Base-by-base conservation (phyloP, 2,329 filamentous ascomycete genomes). In the Xylaria sp. region DNA sequence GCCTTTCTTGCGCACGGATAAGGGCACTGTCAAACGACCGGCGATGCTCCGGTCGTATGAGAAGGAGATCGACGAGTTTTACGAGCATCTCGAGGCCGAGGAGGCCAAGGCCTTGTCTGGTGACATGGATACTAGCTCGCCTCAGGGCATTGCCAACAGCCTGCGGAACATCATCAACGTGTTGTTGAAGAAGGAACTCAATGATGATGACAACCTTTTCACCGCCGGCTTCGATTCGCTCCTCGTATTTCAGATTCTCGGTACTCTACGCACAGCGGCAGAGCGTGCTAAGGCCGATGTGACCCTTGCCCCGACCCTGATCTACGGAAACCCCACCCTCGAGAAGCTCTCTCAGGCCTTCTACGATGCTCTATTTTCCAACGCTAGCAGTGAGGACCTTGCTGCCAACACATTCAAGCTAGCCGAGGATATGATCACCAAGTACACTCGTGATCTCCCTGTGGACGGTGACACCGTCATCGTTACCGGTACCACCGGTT, bases 401-500 rank as follows among this genome's bases (percentile, higher is more conserved):
- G 58, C 67, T 6, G 56, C 53, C n/a, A 65, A 64, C 4, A 68
- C 77, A 2, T 73, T 74, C 63, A 67, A 72, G n/a, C 45, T 68
- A 0, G 69, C 73, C 4, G 39, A 71, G 34, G 71, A 75, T 24
- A 76, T 74, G 50, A 56, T 74, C 42, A 64, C 69, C 19, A 72
- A 73, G 61, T 76, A 75, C 32, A 75, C 72, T 0, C 69, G 65
- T 34, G 72, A 75, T 60, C 60, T 76, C 3, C 73, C 72, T 9
- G 36, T 68, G 66, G 53, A 75, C 62, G 79, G 21, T 72, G 80
- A 69, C 73, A 81, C 76, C 17, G 78, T 85, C 21, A 70, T 83
- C 3, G 72, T 86, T 21, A 86, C 83, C 0, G 85, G 83, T 11
- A 83, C 80, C 8, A 86, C 84, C 0, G 84, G 84, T 9, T 82